Conservation (phyloP, 805 yeast genomes). For the Lachancea dasiensis region DNA sequence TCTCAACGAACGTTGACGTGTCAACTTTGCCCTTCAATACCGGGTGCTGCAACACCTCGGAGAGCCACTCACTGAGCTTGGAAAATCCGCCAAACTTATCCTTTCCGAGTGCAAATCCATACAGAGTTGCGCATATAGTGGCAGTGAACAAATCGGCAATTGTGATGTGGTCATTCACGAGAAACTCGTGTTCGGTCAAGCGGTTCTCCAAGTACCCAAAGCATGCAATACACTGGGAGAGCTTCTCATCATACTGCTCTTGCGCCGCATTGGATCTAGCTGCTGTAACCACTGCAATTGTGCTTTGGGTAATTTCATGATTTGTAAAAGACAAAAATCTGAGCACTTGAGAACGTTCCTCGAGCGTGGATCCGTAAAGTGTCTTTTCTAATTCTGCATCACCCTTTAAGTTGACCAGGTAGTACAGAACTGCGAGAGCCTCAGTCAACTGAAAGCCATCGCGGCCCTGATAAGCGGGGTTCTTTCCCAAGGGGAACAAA, state of each 20-base stretch:
- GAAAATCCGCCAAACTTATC: too few species aligned
- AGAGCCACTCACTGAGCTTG: too few species aligned
- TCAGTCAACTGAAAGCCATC: conserved; percentile 69
- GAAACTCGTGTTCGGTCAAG: too few species aligned
- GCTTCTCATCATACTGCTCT: conserved; percentile 7
- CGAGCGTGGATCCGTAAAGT: conserved; percentile 58
- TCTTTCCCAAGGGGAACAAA: conserved; percentile 56
- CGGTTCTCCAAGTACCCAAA: too few species aligned
- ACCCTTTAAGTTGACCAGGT: conserved; percentile 35
- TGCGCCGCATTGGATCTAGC: conserved; percentile 7
- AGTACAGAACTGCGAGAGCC: conserved; percentile 54
- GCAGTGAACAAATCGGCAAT: too few species aligned
- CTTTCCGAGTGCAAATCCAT: too few species aligned
- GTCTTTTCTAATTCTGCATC: conserved; percentile 32
- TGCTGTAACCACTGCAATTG: conserved; percentile 7
- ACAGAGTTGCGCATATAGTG: too few species aligned
- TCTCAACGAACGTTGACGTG: too few species aligned
- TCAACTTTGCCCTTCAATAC: too few species aligned
- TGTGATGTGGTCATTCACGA: too few species aligned
- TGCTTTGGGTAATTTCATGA: conserved; percentile 17
- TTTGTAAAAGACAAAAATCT: conserved; percentile 75
- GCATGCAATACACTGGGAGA: conserved; percentile 6
- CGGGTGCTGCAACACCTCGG: too few species aligned
- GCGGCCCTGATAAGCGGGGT: conserved; percentile 68
- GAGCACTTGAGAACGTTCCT: conserved; percentile 55